A percentile compares a stretch with the other conserved stretches of the same genome.
These are phyloP conservation scores for Poa pratensis DNA, from an alignment of 176 grass and related monocot species.

Conservation along the genomic window DNA sequence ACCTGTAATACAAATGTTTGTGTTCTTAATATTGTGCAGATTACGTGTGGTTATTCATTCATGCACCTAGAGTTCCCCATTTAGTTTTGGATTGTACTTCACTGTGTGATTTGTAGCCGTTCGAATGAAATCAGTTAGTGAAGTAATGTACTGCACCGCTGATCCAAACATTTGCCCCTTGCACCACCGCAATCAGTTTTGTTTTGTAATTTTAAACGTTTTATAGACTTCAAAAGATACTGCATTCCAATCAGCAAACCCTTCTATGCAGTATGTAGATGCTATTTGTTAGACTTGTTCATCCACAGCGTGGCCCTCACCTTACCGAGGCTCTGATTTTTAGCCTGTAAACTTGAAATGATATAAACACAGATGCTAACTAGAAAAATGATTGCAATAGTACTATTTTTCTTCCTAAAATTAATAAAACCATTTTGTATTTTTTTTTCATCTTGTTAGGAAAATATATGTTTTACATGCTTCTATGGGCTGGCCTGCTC, in stretches of 20 bases:
- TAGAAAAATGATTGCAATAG: background rate
- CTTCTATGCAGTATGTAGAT: conserved; percentile 9
- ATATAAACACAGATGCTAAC: background rate
- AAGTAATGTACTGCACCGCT: conserved; percentile 16
- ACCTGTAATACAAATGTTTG: background rate
- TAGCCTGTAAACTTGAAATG: background rate
- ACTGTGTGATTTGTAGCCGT: background rate
- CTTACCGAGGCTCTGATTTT: background rate
- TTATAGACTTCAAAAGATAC: background rate
- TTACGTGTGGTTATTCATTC: background rate
- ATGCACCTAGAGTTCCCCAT: background rate
- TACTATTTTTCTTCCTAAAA: background rate
- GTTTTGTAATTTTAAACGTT: background rate
- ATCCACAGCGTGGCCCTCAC: background rate
- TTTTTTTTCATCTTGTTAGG: no score
- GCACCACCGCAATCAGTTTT: background rate
- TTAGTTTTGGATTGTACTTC: background rate
- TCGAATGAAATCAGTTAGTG: background rate
- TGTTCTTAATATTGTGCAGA: background rate
- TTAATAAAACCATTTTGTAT: background rate
- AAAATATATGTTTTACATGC: background rate
- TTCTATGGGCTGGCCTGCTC: background rate
- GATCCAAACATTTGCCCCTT: background rate
- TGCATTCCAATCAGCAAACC: conserved; percentile 18
- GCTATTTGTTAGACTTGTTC: background rate